Percentiles rank a stretch among this genome's conserved stretches.
Conservation (phyloP, 1,139 yeast species). For the Lodderomyces elongisporus region DNA sequence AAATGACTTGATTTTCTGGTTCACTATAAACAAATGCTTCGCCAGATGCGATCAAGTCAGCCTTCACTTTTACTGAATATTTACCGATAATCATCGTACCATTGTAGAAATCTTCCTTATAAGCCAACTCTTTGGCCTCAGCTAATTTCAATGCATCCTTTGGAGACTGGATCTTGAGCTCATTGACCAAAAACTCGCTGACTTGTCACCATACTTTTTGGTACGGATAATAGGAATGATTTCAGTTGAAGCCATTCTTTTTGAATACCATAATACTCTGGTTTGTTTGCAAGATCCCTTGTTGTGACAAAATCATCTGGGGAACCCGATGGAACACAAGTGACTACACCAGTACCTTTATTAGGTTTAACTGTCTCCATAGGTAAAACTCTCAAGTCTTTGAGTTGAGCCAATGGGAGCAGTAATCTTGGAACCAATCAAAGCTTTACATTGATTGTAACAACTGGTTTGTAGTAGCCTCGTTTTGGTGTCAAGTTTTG, state of each 20-base stretch:
- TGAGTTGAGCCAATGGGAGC: conserved; percentile 82
- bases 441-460: conserved; percentile 55
- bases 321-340: conserved; percentile 97
- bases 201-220: conserved; percentile 80
- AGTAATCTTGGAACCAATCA: conserved; percentile 80
- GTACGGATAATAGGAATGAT: conserved; percentile 72
- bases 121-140: conserved; percentile 88
- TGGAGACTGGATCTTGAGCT: conserved; percentile 89
- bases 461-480: conserved; percentile 65
- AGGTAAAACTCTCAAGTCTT: conserved; percentile 80
- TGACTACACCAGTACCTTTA: conserved; percentile 98
- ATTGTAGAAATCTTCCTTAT: conserved; percentile 94
- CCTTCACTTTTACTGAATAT: conserved; percentile 75
- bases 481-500: conserved; percentile 89
- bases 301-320: conserved; percentile 94
- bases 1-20: conserved; percentile 85
- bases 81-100: conserved; percentile 79
- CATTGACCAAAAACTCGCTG: conserved; percentile 82
- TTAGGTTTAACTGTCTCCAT: conserved; percentile 95
- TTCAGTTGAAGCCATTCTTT: conserved; percentile 83
- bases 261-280: conserved; percentile 83
- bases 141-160: conserved; percentile 86
- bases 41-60: conserved; percentile 71
- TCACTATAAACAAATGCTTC: conserved; percentile 88
- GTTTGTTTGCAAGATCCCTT: conserved; percentile 77